Percentiles rank a stretch among this genome's conserved stretches.
Evolutionary conservation across 139 green algal species (phyloP).

Genomic region (Gonium pectorale): DNA sequence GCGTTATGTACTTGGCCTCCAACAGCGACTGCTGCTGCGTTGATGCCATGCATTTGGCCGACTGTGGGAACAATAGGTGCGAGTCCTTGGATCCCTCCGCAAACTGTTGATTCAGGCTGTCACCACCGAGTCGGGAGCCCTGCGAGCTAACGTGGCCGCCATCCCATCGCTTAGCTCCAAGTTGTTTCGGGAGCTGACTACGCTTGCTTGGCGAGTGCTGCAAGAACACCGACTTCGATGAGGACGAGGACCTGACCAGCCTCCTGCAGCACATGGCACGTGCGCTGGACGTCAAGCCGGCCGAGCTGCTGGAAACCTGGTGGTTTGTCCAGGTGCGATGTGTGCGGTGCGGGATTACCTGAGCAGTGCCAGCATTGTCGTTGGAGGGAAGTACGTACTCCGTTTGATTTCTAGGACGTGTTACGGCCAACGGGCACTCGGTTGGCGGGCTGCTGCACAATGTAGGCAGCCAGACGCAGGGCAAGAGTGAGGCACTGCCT

Average conservation of each 20-base stretch:
- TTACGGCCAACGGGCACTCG: too few relatives aligned
- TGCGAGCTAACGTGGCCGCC: background rate
- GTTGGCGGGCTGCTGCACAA: too few relatives aligned
- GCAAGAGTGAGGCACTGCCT: too few relatives aligned
- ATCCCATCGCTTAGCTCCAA: background rate
- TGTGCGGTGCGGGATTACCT: background rate
- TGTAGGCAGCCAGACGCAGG: too few relatives aligned
- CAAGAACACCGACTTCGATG: background rate
- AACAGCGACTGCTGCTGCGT: too few relatives aligned
- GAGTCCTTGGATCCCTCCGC: too few relatives aligned
- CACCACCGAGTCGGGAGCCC: background rate
- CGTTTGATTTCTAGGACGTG: too few relatives aligned
- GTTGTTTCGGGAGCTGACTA: background rate
- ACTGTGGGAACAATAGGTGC: too few relatives aligned
- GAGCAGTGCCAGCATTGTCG: too few relatives aligned
- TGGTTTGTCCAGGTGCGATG: background rate
- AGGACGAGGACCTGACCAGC: background rate
- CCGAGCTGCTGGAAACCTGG: background rate
- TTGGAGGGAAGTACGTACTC: too few relatives aligned
- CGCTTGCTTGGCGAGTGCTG: constrained; percentile 5
- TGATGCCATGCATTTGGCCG: too few relatives aligned
- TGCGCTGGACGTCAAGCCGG: background rate
- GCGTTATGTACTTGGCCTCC: too few relatives aligned
- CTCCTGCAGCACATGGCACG: background rate
- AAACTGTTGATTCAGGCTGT: background rate